phyloP scores from a whole-genome alignment of 306 rosid genomes.

The Sophora flavescens region DNA sequence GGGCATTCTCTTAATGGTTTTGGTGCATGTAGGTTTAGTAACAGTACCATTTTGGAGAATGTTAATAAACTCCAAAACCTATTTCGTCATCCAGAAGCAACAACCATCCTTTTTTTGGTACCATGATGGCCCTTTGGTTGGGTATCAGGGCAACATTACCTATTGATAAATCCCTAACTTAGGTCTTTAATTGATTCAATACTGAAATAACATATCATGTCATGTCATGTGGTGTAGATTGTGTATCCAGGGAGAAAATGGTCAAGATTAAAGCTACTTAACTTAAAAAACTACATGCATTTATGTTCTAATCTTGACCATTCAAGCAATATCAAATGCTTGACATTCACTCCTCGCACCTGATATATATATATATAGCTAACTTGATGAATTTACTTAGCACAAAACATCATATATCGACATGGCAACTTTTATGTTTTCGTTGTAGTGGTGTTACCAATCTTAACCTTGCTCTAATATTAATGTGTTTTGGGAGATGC shows the following conservation, averaged over 20 bases:
- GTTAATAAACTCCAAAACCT: conserved; percentile 1
- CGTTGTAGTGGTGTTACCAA: neutral
- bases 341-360: no score
- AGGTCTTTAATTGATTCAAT: no score
- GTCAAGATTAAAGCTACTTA: no score
- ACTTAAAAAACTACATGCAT: no score
- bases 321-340: no score
- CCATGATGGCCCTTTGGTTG: neutral
- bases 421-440: conserved; percentile 24
- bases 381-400: conserved; percentile 25
- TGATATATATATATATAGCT: neutral
- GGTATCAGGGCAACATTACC: neutral
- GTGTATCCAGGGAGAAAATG: no score
- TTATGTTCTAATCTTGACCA: no score
- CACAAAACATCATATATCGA: conserved; percentile 20
- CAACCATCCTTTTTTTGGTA: neutral
- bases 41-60: neutral
- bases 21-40: neutral
- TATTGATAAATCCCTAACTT: no score
- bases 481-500: conserved; percentile 13
- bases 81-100: neutral
- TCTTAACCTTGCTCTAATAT: conserved; percentile 27
- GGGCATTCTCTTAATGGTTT: neutral
- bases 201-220: no score
- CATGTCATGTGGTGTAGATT: no score